Evolutionary conservation across 768 basidiomycete genomes (phyloP).

Genomic region (Termitomyces sp.): DNA sequence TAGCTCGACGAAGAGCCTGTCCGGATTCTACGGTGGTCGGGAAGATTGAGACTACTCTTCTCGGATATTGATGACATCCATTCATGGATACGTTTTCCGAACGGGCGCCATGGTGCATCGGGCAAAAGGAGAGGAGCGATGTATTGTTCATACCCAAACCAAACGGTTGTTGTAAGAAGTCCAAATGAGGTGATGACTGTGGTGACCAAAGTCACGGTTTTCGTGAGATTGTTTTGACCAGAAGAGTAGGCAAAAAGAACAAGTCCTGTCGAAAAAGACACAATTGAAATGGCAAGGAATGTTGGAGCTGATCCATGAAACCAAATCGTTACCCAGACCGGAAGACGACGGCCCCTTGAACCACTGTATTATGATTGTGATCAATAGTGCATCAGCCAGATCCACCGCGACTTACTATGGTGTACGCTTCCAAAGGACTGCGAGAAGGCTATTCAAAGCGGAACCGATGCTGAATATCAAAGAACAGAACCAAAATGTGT

Average conservation of each 20-base stretch:
- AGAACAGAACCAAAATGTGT: constrained; percentile 21
- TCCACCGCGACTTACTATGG: constrained; percentile 17
- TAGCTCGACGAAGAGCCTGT: constrained; percentile 9
- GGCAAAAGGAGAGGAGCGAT: constrained; percentile 11
- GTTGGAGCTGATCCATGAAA: constrained; percentile 14
- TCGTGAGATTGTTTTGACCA: constrained; percentile 8
- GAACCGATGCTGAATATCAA: constrained; percentile 23
- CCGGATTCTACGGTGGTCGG: neutral
- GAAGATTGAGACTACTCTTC: neutral
- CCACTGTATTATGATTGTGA: constrained; percentile 5
- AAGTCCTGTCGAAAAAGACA: constrained; percentile 12
- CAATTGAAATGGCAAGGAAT: constrained; percentile 17
- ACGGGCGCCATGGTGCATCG: constrained; percentile 1
- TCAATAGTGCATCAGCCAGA: neutral
- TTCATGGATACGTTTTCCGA: neutral
- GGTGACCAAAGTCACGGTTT: constrained; percentile 10
- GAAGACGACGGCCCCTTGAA: constrained; percentile 13
- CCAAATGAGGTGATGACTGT: constrained; percentile 14
- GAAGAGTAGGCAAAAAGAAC: constrained; percentile 13
- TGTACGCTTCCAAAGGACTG: constrained; percentile 20
- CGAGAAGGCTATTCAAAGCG: constrained; percentile 21
- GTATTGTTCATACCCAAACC: constrained; percentile 17
- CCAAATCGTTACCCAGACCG: constrained; percentile 15
- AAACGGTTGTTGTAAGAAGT: constrained; percentile 1
- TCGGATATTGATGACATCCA: neutral